Conservation (phyloP, 805 yeast genomes). For the Lipomyces lipofer region DNA sequence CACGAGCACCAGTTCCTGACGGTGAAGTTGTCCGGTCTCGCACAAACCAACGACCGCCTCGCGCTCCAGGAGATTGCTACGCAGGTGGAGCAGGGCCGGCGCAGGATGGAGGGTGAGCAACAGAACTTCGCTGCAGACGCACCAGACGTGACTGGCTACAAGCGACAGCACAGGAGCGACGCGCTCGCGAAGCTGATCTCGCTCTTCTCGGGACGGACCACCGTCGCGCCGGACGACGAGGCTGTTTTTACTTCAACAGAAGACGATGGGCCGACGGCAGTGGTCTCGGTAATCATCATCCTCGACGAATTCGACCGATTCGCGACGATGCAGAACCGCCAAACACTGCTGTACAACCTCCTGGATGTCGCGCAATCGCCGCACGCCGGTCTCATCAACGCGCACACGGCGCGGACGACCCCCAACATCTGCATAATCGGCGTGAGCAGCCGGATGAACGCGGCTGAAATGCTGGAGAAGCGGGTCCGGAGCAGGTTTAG, state of each 20-base stretch:
- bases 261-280: constrained; percentile 18
- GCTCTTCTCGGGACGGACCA: constrained; percentile 34
- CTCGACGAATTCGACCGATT: constrained; percentile 85
- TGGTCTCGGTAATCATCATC: constrained; percentile 66
- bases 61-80: constrained; percentile 86
- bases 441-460: constrained; percentile 67
- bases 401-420: constrained; percentile 39
- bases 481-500: constrained; percentile 88
- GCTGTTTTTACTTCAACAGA: constrained; percentile 16
- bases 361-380: constrained; percentile 81
- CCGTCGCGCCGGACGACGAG: constrained; percentile 20
- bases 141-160: neutral
- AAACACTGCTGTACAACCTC: constrained; percentile 80
- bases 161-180: constrained; percentile 18
- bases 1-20: constrained; percentile 55
- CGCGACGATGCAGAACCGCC: constrained; percentile 63
- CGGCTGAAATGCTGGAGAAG: constrained; percentile 82
- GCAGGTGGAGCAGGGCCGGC: constrained; percentile 61
- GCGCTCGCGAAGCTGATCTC: constrained; percentile 35
- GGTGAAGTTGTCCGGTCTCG: constrained; percentile 65
- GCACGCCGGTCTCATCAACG: constrained; percentile 4
- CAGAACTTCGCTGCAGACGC: neutral
- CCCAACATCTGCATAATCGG: constrained; percentile 80
- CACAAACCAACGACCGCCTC: constrained; percentile 70
- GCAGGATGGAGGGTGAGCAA: constrained; percentile 12